These are phyloP conservation scores for Pseudozyma flocculosa DNA, from an alignment of 1,284 basidiomycete genomes.

Conservation along the genomic window DNA sequence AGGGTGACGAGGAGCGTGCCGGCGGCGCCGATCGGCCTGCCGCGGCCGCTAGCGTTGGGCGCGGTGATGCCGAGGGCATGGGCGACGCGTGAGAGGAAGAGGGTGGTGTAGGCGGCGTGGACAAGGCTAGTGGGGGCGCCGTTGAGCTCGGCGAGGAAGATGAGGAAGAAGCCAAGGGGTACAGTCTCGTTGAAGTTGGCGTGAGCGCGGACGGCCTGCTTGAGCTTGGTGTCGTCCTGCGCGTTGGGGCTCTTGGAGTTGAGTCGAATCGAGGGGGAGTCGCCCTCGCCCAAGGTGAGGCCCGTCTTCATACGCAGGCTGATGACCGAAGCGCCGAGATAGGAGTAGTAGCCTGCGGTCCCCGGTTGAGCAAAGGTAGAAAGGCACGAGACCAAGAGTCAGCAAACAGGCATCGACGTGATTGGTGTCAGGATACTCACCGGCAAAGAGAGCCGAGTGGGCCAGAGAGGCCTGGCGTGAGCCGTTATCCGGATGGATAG, in stretches of 20 bases:
- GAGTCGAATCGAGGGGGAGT: slow-evolving; percentile 14
- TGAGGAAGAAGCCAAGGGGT: slow-evolving; percentile 53
- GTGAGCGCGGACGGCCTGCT: slow-evolving; percentile 48
- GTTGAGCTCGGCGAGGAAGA: slow-evolving; percentile 58
- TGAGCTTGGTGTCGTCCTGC: slow-evolving; percentile 38
- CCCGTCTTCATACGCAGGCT: slow-evolving; percentile 44
- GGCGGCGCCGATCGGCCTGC: slow-evolving; percentile 39
- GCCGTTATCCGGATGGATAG: background rate
- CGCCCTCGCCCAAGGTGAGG: slow-evolving; percentile 38
- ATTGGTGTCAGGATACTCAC: no score
- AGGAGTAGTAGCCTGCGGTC: slow-evolving; percentile 45
- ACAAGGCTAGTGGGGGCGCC: slow-evolving; percentile 56
- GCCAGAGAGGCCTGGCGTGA: slow-evolving; percentile 50
- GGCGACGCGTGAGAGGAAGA: slow-evolving; percentile 49
- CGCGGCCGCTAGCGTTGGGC: slow-evolving; percentile 12
- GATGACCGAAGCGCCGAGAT: slow-evolving; percentile 47
- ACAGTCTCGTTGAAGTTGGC: slow-evolving; percentile 52
- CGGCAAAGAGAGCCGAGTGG: slow-evolving; percentile 56
- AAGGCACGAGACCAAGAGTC: background rate
- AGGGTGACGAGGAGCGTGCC: slow-evolving; percentile 43
- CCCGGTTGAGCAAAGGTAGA: no score
- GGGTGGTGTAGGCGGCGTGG: slow-evolving; percentile 52
- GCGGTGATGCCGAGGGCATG: slow-evolving; percentile 44
- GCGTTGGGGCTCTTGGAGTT: slow-evolving; percentile 10
- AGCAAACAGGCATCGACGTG: no score